Evolutionary conservation across 1,139 yeast genomes (phyloP), one percentile per base, ranked within the genome.

Genomic region (Saccharomycopsis crataegensis): DNA sequence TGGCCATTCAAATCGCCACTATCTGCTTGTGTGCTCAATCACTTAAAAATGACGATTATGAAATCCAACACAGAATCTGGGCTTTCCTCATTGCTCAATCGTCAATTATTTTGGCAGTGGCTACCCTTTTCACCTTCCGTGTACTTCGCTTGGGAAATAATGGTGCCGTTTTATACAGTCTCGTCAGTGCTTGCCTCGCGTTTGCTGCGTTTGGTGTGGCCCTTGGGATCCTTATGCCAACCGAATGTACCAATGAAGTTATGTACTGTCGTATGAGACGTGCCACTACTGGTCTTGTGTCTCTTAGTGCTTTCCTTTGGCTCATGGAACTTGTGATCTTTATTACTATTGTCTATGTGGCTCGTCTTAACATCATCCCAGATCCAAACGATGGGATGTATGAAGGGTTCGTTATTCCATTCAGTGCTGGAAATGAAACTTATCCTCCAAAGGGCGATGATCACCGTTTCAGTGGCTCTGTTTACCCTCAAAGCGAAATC

Each of bases 231-330:
- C 33, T 57, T 17, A 55, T 55, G 54, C 45, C 50, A 1, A 14
- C 48, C 3, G 44, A 47, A 11, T 57, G 59, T 43, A 45, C 40
- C 33, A 46, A 46, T 33, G 43, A 44, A 31, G 31, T 32, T 16
- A 42, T n/a, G 12, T 55, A 52, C 34, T 57, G 59, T 42, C 54
- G 50, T 16, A 33, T 55, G 8, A 40, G 59, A 40, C 43, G 49
- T 45, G 59, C 54, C 33, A 57, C 51, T n/a, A 55, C 54, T 6
- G 57, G 56, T 6, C 34, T 57, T 22, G 58, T 57, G 14, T 48
- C 52, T 37, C 44, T 57, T 22, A 54, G 57, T 45, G 48, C 58
- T 28, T 57, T 57, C 45, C n/a, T 55, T 14, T 57, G 59, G 57
- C 44, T 57, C 14, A 55, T 52, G n/a, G 59, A 55, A 43, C 31